Base-by-base conservation (phyloP, 169 alveolate genomes). In the Eimeria praecox region DNA sequence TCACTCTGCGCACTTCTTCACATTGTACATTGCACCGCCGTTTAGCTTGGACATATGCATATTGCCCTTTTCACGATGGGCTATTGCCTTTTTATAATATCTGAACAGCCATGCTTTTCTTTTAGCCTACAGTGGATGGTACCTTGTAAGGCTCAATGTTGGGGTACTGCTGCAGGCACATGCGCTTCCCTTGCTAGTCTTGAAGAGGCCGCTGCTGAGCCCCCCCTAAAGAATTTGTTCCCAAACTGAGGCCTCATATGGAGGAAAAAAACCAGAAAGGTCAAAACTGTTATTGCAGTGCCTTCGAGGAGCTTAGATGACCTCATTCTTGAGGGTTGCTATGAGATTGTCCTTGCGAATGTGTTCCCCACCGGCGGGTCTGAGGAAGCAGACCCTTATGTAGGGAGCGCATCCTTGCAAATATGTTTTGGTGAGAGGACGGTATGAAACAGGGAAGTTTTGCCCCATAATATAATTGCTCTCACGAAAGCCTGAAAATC, bases 181-280 rank as follows among this genome's bases (percentile, higher is more conserved):
- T 83, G 91, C 75, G 71, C 91, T 40, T 83, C 91, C 77, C 73
- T 83, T 10, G 91, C 71, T 33, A 83, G 91, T 33, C 91, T 83
- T 46, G 91, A 83, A 30, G 91, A 83, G 75, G 71, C 42, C 49
- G 38, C 38, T 18, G n/a, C n/a, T n/a, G n/a, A n/a, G 44, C 49
- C 91, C 73, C 73, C 33, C 73, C 12, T n/a, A 62, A 16, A 27
- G 73, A 62, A n/a, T 27, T 62, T 27, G 73, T 62, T n/a, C 73
- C 73, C 38, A 27, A n/a, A 27, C 38, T 62, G 38, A 62, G 73
- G 38, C 38, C 33, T 62, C 12, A 38, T 62, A 20, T 3, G 73
- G 16, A 62, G 12, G 3, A 27, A 33, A n/a, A 62, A 3, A 27
- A 62, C 4, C 33, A 38, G 73, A 27, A 62, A 3, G 3, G 73